Percentiles rank a stretch among this genome's conserved stretches.
phyloP scores from a whole-genome alignment of 106 monocot species.

The Dendrobium huoshanense region DNA sequence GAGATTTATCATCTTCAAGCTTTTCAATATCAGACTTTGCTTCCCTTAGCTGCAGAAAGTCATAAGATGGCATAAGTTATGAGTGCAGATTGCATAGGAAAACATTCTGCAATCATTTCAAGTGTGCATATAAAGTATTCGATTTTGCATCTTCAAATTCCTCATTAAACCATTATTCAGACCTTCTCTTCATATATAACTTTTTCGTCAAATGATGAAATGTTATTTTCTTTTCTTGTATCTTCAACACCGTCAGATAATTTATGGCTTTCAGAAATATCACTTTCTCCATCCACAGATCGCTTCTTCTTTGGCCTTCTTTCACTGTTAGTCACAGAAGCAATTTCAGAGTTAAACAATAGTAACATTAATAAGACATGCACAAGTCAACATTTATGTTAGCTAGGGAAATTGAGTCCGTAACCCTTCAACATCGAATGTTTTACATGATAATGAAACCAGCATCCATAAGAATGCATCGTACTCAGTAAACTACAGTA shows the following conservation, averaged over 20 bases:
- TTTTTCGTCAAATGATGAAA: constrained; percentile 32
- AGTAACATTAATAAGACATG: background rate
- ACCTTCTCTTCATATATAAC: constrained; percentile 42
- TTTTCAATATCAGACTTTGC: constrained; percentile 31
- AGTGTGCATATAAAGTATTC: background rate
- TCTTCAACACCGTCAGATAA: constrained; percentile 26
- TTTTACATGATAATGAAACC: background rate
- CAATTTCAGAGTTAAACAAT: background rate
- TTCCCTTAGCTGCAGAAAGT: constrained; percentile 36
- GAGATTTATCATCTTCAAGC: constrained; percentile 50
- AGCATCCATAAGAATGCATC: background rate
- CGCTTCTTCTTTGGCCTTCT: constrained; percentile 32
- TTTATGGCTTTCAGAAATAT: constrained; percentile 39
- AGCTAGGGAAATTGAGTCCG: background rate
- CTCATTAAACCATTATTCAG: background rate
- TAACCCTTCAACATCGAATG: background rate
- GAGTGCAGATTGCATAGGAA: background rate
- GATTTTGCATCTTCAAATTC: background rate
- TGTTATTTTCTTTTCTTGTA: constrained; percentile 20
- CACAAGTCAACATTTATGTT: background rate
- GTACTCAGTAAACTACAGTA: background rate
- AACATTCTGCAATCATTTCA: background rate
- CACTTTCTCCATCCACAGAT: constrained; percentile 33
- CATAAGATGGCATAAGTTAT: background rate
- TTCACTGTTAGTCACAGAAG: constrained; percentile 20